phyloP scores from a whole-genome alignment of 2,329 filamentous ascomycete species.

The Pestalotiopsis sp. region DNA sequence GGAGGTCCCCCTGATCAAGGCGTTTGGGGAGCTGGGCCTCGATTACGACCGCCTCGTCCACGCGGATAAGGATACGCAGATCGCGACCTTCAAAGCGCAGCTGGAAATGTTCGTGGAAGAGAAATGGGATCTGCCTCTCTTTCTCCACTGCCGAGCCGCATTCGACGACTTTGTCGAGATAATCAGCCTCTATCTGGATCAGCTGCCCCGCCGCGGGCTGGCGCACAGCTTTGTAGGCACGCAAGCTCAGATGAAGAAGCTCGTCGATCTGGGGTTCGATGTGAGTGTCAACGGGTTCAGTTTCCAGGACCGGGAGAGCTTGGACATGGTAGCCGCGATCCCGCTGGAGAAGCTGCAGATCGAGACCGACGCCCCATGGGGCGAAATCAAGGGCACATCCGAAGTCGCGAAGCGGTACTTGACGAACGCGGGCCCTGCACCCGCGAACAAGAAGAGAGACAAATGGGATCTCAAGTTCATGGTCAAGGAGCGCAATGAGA shows the following conservation, averaged over 20 bases:
- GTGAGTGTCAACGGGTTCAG: slow-evolving; percentile 53
- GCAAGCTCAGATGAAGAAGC: slow-evolving; percentile 36
- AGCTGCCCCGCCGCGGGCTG: slow-evolving; percentile 36
- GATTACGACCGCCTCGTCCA: slow-evolving; percentile 49
- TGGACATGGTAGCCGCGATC: slow-evolving; percentile 43
- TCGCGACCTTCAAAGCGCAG: slow-evolving; percentile 41
- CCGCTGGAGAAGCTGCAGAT: slow-evolving; percentile 44
- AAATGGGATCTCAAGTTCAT: slow-evolving; percentile 47
- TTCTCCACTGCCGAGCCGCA: slow-evolving; percentile 42
- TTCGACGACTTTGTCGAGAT: slow-evolving; percentile 44
- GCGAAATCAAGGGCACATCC: slow-evolving; percentile 36
- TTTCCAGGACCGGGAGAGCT: slow-evolving; percentile 37
- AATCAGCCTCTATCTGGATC: slow-evolving; percentile 38
- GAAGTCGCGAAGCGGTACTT: slow-evolving; percentile 44
- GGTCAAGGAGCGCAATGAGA: slow-evolving; percentile 55
- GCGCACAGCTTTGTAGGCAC: slow-evolving; percentile 43
- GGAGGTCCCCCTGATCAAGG: slow-evolving; percentile 34
- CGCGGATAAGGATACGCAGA: slow-evolving; percentile 42
- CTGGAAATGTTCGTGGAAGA: slow-evolving; percentile 38
- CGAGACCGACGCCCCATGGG: slow-evolving; percentile 52
- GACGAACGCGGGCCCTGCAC: slow-evolving; percentile 36
- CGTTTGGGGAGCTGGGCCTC: slow-evolving; percentile 51
- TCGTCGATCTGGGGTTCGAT: slow-evolving; percentile 37
- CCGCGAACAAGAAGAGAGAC: slow-evolving; percentile 48
- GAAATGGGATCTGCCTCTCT: slow-evolving; percentile 36